These are phyloP conservation scores for Auxenochlorella pyrenoidosa DNA, from an alignment of 139 green algal species.

Conservation along the genomic window DNA sequence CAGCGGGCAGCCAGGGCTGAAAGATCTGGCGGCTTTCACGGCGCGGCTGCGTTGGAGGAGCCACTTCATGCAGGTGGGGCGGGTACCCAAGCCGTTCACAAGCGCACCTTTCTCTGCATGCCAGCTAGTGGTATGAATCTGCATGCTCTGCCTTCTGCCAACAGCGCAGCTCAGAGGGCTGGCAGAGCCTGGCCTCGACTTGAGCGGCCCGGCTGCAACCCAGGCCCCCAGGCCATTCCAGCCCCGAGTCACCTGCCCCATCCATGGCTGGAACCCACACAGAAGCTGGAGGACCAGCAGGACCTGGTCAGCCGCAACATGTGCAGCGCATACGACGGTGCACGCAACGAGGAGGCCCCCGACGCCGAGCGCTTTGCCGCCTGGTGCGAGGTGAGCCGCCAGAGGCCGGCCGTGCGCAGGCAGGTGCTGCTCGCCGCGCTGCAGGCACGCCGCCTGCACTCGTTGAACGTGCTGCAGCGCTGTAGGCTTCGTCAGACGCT, in stretches of 20 bases:
- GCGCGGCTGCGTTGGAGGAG: conserved; percentile 14
- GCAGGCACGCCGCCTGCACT: background rate
- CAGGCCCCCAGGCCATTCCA: background rate
- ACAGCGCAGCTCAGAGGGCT: no score
- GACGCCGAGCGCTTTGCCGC: background rate
- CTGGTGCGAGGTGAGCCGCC: background rate
- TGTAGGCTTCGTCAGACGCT: no score
- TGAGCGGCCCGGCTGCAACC: no score
- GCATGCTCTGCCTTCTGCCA: no score
- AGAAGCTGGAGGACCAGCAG: conserved; percentile 23
- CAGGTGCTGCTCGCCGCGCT: background rate
- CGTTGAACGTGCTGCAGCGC: background rate
- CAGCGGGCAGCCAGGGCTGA: background rate
- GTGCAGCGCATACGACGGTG: conserved; percentile 5
- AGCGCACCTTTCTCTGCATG: no score
- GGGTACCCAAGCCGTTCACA: no score
- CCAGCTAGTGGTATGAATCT: background rate
- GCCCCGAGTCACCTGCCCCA: no score
- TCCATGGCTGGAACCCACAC: background rate
- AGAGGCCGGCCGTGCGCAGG: background rate
- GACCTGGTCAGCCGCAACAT: background rate
- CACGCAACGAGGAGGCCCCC: conserved; percentile 4
- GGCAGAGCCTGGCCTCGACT: no score
- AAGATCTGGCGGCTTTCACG: conserved; percentile 10
- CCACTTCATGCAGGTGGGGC: conserved; percentile 11